Base-by-base conservation (phyloP, 2,329 filamentous ascomycete genomes). In the Monosporascus sp. region DNA sequence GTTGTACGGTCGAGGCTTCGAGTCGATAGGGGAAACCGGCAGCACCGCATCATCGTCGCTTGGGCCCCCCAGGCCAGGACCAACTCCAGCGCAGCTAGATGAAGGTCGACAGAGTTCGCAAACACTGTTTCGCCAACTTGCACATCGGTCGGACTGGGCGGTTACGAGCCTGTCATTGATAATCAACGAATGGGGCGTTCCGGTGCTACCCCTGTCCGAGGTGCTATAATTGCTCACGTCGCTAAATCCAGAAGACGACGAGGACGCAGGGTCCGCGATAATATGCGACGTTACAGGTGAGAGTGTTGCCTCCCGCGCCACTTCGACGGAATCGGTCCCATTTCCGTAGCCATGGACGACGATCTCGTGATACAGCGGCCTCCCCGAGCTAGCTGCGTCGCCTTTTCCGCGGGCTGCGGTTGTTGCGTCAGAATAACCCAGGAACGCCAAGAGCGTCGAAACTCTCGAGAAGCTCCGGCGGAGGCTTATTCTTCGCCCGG, bases 291-390 rank as follows among this genome's bases (percentile, higher is more conserved):
- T 31, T 35, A 17, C 25, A 11, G 47, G 53, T 18, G 48, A 48
- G 41, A 39, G 24, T 14, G 18, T 37, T n/a, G 49, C 22, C 6
- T 17, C 27, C 37, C 49, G 37, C 14, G 45, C 48, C 8, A 51
- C 37, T 14, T 47, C 47, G 4, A 72, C 70, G 2, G 66, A 59
- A 37, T 77, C 77, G 2, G 74, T 79, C 1, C 77, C 78, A 48
- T 82, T 81, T 9, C 79, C 79, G 53, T 82, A 81, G 1, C 78
- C 77, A 5, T 75, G 71, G 6, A 81, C 71, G 0, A 81, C 67
- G 27, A 81, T 81, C 59, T 83, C 79, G 50, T 77, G 75, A 53
- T 76, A 75, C 0, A 64, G 58, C 1, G 58, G 60, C 45, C 55
- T 65, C 56, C 57, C 48, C n/a, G 47, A 27, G 3, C 20, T 22